Evolutionary conservation across 495 filamentous ascomycete species (phyloP).

Genomic region (Clohesyomyces aquaticus): DNA sequence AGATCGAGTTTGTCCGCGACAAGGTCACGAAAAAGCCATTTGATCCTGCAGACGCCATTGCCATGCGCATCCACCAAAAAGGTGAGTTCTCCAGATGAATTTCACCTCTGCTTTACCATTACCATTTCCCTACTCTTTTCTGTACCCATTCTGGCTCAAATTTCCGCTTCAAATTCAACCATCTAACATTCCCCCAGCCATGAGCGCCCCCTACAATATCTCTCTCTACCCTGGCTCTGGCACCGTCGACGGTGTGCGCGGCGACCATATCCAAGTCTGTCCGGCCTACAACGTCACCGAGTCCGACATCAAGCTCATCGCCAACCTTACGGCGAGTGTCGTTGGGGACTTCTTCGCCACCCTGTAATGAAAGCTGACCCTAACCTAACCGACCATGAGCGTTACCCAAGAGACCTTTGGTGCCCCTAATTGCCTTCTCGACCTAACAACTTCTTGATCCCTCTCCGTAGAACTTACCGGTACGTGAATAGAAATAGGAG

Average conservation of each 20-base stretch:
- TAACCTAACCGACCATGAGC: no score
- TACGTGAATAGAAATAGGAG: not conserved
- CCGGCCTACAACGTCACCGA: conserved; percentile 69
- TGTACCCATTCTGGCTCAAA: not conserved
- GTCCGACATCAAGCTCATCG: conserved; percentile 44
- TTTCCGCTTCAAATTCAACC: conserved; percentile 47
- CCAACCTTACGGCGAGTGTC: conserved; percentile 39
- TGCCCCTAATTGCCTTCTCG: no score
- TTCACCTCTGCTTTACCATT: not conserved
- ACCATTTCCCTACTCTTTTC: not conserved
- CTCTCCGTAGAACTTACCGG: no score
- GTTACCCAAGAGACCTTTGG: no score
- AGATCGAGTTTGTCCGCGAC: conserved; percentile 61
- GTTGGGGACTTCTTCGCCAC: conserved; percentile 45
- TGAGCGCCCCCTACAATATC: conserved; percentile 57
- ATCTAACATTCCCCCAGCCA: conserved; percentile 32
- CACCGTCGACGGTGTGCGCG: conserved; percentile 65
- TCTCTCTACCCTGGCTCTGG: conserved; percentile 72
- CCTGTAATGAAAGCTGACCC: no score
- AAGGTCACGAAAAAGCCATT: conserved; percentile 62
- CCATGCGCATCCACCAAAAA: conserved; percentile 45
- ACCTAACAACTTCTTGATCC: no score
- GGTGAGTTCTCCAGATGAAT: conserved; percentile 27
- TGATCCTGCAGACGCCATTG: conserved; percentile 35
- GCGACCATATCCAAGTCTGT: conserved; percentile 76